phyloP scores from a whole-genome alignment of 495 filamentous ascomycete species.

The Glarea lozoyensis region DNA sequence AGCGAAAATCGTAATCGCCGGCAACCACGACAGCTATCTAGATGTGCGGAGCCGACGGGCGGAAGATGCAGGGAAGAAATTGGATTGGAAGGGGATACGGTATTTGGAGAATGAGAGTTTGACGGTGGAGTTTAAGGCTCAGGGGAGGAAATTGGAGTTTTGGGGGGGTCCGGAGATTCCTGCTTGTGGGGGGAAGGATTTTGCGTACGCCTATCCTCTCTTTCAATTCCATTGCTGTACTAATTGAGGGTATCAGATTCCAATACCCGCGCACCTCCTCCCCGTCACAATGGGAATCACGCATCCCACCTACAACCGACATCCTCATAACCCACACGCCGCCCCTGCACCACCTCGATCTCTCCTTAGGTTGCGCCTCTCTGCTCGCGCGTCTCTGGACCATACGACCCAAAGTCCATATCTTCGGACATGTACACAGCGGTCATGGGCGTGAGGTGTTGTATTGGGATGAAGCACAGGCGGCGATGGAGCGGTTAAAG shows the following conservation, averaged over 20 bases:
- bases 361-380: slow-evolving; percentile 61
- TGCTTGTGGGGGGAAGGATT: slow-evolving; percentile 39
- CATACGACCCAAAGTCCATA: slow-evolving; percentile 68
- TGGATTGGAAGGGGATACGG: slow-evolving; percentile 37
- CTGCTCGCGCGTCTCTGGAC: slow-evolving; percentile 72
- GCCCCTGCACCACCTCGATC: slow-evolving; percentile 66
- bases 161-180: slow-evolving; percentile 46
- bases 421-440: slow-evolving; percentile 85
- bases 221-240: neutral
- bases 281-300: slow-evolving; percentile 39
- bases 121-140: slow-evolving; percentile 37
- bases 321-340: slow-evolving; percentile 79
- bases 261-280: slow-evolving; percentile 34
- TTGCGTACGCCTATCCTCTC: slow-evolving; percentile 38
- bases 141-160: slow-evolving; percentile 42
- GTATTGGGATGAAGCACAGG: slow-evolving; percentile 73
- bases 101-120: slow-evolving; percentile 41
- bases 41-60: slow-evolving; percentile 41
- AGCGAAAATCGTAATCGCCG: slow-evolving; percentile 74
- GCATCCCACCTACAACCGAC: slow-evolving; percentile 64
- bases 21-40: slow-evolving; percentile 86
- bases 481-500: slow-evolving; percentile 59
- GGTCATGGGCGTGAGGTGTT: slow-evolving; percentile 54
- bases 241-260: slow-evolving; percentile 27
- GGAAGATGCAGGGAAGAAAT: slow-evolving; percentile 26